A percentile compares a stretch with the other conserved stretches of the same genome.
These are phyloP conservation scores for Prunus mira DNA, from an alignment of 306 rosid genomes.

Conservation along the genomic window DNA sequence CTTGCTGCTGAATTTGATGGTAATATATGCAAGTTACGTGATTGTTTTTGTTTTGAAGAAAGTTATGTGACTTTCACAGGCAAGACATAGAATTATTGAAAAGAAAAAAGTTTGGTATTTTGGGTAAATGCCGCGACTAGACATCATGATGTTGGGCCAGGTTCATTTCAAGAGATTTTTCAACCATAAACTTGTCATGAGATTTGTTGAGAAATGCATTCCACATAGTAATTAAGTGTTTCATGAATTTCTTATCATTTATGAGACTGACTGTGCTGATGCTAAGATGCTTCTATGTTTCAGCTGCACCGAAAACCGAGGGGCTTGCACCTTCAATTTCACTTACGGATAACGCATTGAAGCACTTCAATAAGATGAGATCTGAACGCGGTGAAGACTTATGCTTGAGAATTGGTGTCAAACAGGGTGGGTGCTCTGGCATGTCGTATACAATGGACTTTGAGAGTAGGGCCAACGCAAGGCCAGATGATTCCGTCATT, in stretches of 20 bases:
- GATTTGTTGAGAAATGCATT: background rate
- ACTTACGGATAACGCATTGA: constrained; percentile 70
- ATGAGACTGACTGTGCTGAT: background rate
- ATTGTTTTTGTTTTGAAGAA: background rate
- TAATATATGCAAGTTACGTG: background rate
- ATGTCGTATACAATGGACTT: constrained; percentile 96
- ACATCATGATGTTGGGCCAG: background rate
- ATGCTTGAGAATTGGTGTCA: constrained; percentile 93
- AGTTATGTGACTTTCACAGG: background rate
- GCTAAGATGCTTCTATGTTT: background rate
- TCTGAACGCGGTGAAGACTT: constrained; percentile 65
- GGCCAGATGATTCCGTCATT: constrained; percentile 82
- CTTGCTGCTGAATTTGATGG: background rate
- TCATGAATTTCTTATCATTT: background rate
- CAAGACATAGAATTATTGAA: background rate
- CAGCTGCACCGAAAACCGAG: constrained; percentile 49
- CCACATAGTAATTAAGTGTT: background rate
- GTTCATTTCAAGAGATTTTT: background rate
- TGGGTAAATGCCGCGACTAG: background rate
- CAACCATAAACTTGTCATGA: background rate
- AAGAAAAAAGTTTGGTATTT: background rate
- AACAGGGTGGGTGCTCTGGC: constrained; percentile 99
- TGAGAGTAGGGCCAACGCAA: constrained; percentile 62
- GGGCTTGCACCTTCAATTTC: constrained; percentile 44
- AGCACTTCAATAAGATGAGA: constrained; percentile 91